Evolutionary conservation across 1,284 basidiomycete genomes (phyloP).

Genomic region (Neolentinus lepideus): DNA sequence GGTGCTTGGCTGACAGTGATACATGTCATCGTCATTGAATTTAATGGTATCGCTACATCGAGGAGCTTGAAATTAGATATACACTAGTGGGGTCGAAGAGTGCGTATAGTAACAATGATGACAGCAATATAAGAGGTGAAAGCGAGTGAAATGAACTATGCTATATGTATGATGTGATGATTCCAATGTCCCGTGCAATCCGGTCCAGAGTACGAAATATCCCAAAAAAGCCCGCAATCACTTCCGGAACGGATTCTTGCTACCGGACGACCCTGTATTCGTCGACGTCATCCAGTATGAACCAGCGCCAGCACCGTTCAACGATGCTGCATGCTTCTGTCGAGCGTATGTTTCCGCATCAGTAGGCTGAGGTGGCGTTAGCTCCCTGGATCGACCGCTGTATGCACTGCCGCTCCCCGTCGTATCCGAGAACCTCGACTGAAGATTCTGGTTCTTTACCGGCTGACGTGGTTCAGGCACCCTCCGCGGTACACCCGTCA

Average conservation of each 20-base stretch:
- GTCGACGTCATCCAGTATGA: conserved; percentile 25
- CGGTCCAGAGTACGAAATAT: background rate
- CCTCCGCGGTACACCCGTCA: conserved; percentile 52
- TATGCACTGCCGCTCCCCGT: conserved; percentile 25
- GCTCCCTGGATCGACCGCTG: conserved; percentile 12
- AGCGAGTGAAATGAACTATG: background rate
- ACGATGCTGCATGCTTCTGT: conserved; percentile 9
- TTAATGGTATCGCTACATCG: background rate
- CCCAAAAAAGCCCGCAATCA: background rate
- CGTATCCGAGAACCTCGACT: conserved; percentile 38
- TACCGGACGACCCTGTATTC: conserved; percentile 21
- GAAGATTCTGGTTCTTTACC: conserved; percentile 29
- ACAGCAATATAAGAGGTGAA: background rate
- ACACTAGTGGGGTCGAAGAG: background rate
- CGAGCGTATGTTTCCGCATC: conserved; percentile 54
- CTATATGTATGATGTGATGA: background rate
- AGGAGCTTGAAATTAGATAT: background rate
- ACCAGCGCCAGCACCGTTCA: conserved; percentile 13
- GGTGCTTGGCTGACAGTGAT: background rate
- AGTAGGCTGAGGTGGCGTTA: conserved; percentile 27
- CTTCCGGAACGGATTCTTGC: conserved; percentile 28
- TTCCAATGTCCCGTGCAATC: background rate
- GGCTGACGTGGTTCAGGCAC: conserved; percentile 64
- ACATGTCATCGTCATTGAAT: background rate
- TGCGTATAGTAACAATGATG: background rate